phyloP scores from a whole-genome alignment of 2,329 filamentous ascomycete genomes.

The Periconia sp. region DNA sequence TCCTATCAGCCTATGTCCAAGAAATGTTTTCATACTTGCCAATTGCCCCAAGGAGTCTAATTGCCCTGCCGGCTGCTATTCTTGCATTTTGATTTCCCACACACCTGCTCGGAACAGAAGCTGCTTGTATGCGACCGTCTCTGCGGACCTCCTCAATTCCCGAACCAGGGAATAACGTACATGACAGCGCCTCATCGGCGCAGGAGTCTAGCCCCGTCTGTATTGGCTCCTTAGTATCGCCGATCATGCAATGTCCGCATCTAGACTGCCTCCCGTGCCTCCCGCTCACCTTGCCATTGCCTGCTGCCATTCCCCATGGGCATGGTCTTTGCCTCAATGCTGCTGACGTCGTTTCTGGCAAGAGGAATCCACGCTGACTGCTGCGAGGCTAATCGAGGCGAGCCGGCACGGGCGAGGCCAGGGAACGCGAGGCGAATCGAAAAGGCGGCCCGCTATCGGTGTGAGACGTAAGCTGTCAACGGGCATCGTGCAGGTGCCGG shows the following conservation, averaged over 20 bases:
- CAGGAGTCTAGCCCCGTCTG: conserved; percentile 1
- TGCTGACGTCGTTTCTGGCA: not conserved
- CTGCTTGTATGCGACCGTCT: not conserved
- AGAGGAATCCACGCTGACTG: not conserved
- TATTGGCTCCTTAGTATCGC: not conserved
- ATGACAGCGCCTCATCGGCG: not conserved
- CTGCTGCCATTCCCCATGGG: no score
- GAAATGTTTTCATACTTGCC: no score
- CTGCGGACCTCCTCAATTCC: conserved; percentile 4
- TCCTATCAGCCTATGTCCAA: no score
- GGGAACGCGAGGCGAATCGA: conserved; percentile 1
- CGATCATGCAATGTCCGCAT: conserved; percentile 1
- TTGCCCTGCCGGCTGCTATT: not conserved
- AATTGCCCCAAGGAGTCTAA: no score
- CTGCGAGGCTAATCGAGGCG: not conserved
- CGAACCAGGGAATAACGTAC: conserved; percentile 3
- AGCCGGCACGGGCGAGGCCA: conserved; percentile 7
- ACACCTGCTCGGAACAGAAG: not conserved
- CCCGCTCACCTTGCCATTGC: no score
- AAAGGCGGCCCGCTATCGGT: conserved; percentile 23
- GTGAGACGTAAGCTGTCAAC: conserved; percentile 6
- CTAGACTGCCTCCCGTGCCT: not conserved
- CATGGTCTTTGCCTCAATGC: no score
- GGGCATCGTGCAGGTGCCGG: conserved; percentile 2
- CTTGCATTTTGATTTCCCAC: not conserved